Evolutionary conservation across 2,329 filamentous ascomycete species (phyloP).

Genomic region (Capronia americana): DNA sequence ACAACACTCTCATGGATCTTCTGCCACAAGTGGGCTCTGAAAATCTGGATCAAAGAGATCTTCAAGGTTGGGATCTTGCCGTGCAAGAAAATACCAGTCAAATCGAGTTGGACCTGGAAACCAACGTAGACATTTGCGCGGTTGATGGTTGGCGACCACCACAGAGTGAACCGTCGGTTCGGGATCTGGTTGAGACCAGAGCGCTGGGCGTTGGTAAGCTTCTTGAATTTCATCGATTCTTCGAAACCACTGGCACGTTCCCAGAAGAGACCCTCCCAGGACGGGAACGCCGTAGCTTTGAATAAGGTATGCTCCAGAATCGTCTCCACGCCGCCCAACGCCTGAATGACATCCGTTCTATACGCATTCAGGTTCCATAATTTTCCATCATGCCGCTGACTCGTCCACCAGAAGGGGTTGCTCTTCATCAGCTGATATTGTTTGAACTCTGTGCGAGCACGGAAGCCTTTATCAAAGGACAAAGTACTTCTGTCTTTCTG

Average conservation of each 20-base stretch:
- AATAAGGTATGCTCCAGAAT: constrained; percentile 97
- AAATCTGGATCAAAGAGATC: constrained; percentile 98
- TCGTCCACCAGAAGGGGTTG: constrained; percentile 99
- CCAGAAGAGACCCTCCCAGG: constrained; percentile 97
- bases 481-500: constrained; percentile 97
- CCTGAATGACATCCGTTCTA: constrained; percentile 95
- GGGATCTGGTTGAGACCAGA: constrained; percentile 98
- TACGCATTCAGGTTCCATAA: constrained; percentile 97
- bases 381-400: constrained; percentile 94
- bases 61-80: constrained; percentile 98
- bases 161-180: constrained; percentile 96
- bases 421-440: constrained; percentile 98
- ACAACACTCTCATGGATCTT: constrained; percentile 99
- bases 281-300: constrained; percentile 95
- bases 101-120: constrained; percentile 97
- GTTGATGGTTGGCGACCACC: constrained; percentile 71
- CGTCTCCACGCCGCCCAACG: constrained; percentile 93
- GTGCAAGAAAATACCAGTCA: constrained; percentile 98
- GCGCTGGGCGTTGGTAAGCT: constrained; percentile 94
- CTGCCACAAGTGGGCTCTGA: constrained; percentile 99
- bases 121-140: constrained; percentile 82
- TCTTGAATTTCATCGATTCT: constrained; percentile 93
- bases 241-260: constrained; percentile 61
- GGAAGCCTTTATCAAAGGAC: constrained; percentile 98
- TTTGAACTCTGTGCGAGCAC: constrained; percentile 94